Evolutionary conservation across 352 stramenopile genomes (phyloP), one percentile per base, ranked within the genome.

Genomic region (Phytophthora pinifolia): DNA sequence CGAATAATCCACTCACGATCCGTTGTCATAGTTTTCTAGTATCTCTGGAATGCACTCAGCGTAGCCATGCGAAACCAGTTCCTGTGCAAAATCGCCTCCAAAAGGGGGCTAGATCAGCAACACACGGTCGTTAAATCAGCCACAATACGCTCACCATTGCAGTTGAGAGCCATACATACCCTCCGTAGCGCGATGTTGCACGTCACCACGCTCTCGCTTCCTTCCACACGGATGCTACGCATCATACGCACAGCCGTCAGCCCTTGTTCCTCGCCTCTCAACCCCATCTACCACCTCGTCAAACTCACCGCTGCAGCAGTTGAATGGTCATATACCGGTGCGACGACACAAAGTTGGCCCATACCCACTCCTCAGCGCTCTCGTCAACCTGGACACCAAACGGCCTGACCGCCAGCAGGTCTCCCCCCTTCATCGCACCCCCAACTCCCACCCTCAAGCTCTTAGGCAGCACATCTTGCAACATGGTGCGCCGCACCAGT

Each of bases 301-400:
- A 4, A 57, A 37, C 75, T 42, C 41, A 89, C 81, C 76, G 65
- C 46, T 76, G 79, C 43, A 92, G 49, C 25, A 89, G 46, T 31
- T 78, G 47, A 20, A 92, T 52, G 9, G 65, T 83, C 71, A 92
- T 74, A 36, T 78, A 78, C 22, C 68, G 79, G 59, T 87, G 72
- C 2, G 81, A 67, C 8, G 79, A 86, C 30, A 88, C 73, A 37
- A 88, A 66, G 42, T 88, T 92, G 9, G 71, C 60, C 58, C 63
- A 84, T 6, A 92, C 36, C 76, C 78, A 92, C 33, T 84, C 76
- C 9, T 89, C 59, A 3, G 83, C 72, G 47, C 50, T 76, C 51
- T 92, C 70, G 46, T 92, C 79, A 14, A 94, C 75, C 53, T 89
- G 74, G 1, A 92, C 68, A 1, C 84, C 84, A 46, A 92, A 92